Evolutionary conservation across 768 basidiomycete genomes (phyloP).

Genomic region (Cubamyces lactineus): DNA sequence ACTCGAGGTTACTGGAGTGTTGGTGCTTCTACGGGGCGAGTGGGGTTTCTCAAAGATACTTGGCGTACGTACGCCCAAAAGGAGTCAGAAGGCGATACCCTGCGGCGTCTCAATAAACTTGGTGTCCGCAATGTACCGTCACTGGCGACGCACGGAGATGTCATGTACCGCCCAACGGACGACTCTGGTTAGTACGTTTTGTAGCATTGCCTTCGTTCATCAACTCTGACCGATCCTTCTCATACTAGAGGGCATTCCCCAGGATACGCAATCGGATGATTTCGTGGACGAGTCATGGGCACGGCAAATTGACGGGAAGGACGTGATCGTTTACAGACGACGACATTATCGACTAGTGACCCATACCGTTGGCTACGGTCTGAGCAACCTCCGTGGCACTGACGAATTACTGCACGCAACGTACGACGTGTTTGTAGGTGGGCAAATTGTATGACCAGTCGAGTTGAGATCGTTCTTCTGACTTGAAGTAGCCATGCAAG

Average conservation of each 20-base stretch:
- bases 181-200: not conserved
- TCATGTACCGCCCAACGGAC: not conserved
- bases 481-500: slow-evolving; percentile 7
- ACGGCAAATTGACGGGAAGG: not conserved
- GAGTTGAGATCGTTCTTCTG: too few relatives aligned
- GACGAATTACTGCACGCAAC: slow-evolving; percentile 7
- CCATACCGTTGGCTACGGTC: not conserved
- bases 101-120: not conserved
- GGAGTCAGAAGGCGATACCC: slow-evolving; percentile 3
- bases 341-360: not conserved
- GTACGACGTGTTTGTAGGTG: slow-evolving; percentile 8
- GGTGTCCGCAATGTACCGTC: slow-evolving; percentile 9
- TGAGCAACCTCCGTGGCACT: slow-evolving; percentile 5
- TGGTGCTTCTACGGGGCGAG: not conserved
- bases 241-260: not conserved
- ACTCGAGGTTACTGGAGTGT: slow-evolving; percentile 21
- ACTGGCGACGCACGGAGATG: slow-evolving; percentile 7
- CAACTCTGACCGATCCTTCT: too few relatives aligned
- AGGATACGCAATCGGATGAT: not conserved
- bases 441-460: not conserved
- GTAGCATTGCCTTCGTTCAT: too few relatives aligned
- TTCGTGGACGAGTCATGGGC: not conserved
- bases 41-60: slow-evolving; percentile 17
- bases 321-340: not conserved
- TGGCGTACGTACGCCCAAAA: not conserved